phyloP scores from a whole-genome alignment of 768 basidiomycete genomes.

The Lentinula raphanica region DNA sequence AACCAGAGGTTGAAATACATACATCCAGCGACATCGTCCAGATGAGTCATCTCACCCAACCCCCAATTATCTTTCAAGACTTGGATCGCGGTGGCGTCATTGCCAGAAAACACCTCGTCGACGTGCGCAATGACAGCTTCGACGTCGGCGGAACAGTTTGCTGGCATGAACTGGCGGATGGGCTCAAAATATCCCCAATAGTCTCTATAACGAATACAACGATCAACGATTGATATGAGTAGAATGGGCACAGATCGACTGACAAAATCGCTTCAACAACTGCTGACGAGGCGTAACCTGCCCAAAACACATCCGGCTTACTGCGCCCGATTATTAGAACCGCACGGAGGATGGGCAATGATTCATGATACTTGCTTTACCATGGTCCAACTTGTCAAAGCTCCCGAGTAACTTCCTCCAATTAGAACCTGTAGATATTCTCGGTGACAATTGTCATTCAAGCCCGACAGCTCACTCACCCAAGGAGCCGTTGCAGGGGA shows the following conservation, averaged over 20 bases:
- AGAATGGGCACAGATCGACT: background rate
- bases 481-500: conserved; percentile 34
- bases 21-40: conserved; percentile 43
- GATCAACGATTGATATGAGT: background rate
- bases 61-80: conserved; percentile 37
- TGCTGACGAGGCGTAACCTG: conserved; percentile 37
- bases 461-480: conserved; percentile 14
- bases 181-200: conserved; percentile 49
- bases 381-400: conserved; percentile 14
- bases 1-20: conserved; percentile 11
- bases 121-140: conserved; percentile 43
- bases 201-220: conserved; percentile 17
- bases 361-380: conserved; percentile 8
- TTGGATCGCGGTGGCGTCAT: conserved; percentile 27
- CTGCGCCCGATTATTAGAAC: conserved; percentile 15
- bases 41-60: conserved; percentile 31
- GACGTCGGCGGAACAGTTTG: conserved; percentile 50
- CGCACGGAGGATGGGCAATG: background rate
- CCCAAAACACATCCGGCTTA: conserved; percentile 32
- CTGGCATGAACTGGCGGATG: conserved; percentile 41
- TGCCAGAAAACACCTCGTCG: conserved; percentile 34
- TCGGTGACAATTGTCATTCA: background rate
- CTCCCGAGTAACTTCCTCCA: conserved; percentile 16
- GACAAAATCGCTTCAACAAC: conserved; percentile 37
- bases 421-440: conserved; percentile 12